Percentiles rank a stretch among this genome's conserved stretches.
These are phyloP conservation scores for sweet orange (Citrus sinensis) DNA, from an alignment of 345 rosid species.

Conservation along the genomic window DNA sequence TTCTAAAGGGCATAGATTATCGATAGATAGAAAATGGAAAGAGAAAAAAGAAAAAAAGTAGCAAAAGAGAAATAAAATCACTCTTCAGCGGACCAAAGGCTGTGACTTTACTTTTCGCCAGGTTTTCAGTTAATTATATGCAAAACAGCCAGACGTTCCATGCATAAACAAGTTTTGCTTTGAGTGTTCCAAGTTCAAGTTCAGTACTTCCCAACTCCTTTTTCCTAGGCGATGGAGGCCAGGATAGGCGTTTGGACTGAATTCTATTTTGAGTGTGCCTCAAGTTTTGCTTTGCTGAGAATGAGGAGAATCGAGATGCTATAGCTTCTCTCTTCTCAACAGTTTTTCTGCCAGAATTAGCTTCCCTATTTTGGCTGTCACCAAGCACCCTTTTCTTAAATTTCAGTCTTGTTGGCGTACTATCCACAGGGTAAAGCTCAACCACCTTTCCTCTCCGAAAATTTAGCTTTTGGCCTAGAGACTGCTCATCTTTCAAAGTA, in stretches of 20 bases:
- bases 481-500: conserved; percentile 20
- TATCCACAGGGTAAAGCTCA: conserved; percentile 36
- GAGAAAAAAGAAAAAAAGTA: no score
- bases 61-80: no score
- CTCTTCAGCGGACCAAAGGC: no score
- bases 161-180: background rate
- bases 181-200: background rate
- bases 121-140: background rate
- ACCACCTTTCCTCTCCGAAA: conserved; percentile 61
- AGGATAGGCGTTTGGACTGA: background rate
- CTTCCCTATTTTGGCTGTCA: conserved; percentile 28
- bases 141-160: background rate
- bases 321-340: conserved; percentile 22
- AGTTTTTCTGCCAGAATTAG: conserved; percentile 22
- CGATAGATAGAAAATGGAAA: no score
- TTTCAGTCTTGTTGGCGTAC: conserved; percentile 47
- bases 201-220: background rate
- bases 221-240: background rate
- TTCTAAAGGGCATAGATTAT: background rate
- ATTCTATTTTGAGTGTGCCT: background rate
- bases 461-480: conserved; percentile 20
- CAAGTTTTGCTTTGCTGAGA: background rate
- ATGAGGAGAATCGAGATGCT: background rate
- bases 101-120: no score
- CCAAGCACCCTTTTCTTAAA: conserved; percentile 36